Evolutionary conservation across 306 rosid genomes (phyloP).

Genomic region (Gastrolobium villosum): DNA sequence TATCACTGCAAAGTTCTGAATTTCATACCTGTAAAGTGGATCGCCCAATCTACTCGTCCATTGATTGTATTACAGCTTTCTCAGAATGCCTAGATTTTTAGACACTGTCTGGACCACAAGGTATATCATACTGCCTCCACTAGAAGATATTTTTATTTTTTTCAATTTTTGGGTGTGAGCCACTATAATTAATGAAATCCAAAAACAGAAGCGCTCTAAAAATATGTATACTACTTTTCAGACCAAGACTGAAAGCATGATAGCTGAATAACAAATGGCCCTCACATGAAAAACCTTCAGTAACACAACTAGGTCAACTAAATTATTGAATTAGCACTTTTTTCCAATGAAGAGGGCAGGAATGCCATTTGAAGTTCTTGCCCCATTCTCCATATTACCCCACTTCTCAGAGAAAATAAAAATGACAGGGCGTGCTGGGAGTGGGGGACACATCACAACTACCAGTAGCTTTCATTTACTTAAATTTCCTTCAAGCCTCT

Average conservation of each 20-base stretch:
- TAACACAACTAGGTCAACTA: slow-evolving; percentile 10
- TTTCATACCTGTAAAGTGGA: neutral
- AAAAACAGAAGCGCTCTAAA: slow-evolving; percentile 10
- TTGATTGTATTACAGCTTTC: slow-evolving; percentile 6
- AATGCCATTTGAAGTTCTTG: slow-evolving; percentile 31
- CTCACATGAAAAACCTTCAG: slow-evolving; percentile 19
- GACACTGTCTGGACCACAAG: neutral
- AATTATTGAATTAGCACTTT: slow-evolving; percentile 32
- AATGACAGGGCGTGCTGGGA: neutral
- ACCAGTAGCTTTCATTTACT: slow-evolving; percentile 59
- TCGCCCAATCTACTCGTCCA: neutral
- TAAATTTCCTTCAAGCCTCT: slow-evolving; percentile 84
- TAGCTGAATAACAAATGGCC: neutral
- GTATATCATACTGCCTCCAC: neutral
- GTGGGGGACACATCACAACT: neutral
- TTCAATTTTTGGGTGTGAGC: neutral
- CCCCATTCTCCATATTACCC: neutral
- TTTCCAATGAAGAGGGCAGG: slow-evolving; percentile 16
- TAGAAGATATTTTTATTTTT: neutral
- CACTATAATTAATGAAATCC: neutral
- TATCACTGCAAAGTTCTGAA: neutral
- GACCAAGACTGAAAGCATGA: slow-evolving; percentile 2
- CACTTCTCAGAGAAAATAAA: slow-evolving; percentile 29
- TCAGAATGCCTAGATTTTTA: neutral
- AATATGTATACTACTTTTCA: neutral